These are phyloP conservation scores for slime mould (Dictyostelium discoideum) DNA, from an alignment of 78 protist species.

Conservation along the genomic window DNA sequence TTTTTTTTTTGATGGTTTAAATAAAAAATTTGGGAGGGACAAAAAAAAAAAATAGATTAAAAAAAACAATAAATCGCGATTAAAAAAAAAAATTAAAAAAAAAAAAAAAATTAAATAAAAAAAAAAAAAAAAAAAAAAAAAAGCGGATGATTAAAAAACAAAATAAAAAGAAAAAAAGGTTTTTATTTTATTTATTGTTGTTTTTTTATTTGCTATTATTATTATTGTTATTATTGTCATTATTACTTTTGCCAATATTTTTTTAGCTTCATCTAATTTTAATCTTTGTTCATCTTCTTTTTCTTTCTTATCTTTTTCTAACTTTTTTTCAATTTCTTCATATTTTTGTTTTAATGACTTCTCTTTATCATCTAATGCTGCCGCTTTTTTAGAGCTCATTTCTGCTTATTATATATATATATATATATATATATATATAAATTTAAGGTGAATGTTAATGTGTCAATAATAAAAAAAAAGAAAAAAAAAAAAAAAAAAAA, in stretches of 20 bases:
- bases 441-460: background rate
- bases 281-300: slow-evolving; percentile 24
- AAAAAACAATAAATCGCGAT: background rate
- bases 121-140: background rate
- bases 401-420: background rate
- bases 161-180: background rate
- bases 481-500: background rate
- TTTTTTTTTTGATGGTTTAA: background rate
- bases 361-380: slow-evolving; percentile 45
- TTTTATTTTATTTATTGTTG: background rate
- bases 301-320: slow-evolving; percentile 15
- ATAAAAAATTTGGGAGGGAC: background rate
- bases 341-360: slow-evolving; percentile 45
- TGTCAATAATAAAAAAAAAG: background rate
- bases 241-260: slow-evolving; percentile 17
- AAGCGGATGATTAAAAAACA: background rate
- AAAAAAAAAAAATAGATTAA: background rate
- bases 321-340: slow-evolving; percentile 43
- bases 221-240: background rate
- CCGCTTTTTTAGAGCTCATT: background rate
- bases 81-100: background rate
- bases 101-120: background rate
- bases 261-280: slow-evolving; percentile 39
- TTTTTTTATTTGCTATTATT: background rate
- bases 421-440: background rate